Evolutionary conservation across 306 rosid genomes (phyloP), one percentile per base, ranked within the genome.

Genomic region (Sesbania bispinosa): DNA sequence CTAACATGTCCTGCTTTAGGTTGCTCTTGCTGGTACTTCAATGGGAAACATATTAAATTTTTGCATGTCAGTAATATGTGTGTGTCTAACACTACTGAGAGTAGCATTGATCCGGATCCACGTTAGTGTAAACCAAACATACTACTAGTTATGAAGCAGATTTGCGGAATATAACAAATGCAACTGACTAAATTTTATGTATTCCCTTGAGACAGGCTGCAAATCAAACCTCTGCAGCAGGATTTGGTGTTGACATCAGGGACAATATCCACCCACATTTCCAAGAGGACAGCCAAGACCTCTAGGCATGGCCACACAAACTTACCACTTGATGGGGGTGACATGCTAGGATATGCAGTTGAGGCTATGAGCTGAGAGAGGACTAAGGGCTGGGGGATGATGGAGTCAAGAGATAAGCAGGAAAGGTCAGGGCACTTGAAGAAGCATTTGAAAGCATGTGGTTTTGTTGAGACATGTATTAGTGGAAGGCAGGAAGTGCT

Each of bases 361-460:
- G 81, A 80, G 77, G 87, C 82, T 85, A 5, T 82, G 91, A 70
- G 95, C 88, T 5, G 96, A 85, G 83, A 87, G 87, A 60, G 92
- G 85, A 14, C 87, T 84, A 19, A 81, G 85, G 78, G 96, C 98
- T 27, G 97, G 96, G 36, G 97, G 98, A 59, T 93, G 98, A 59
- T 93, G 96, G 97, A 88, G 87, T 73, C 21, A 23, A 46, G 90
- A 89, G 63, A 74, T 89, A 10, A 85, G 95, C 82, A 84, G 81
- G 91, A 94, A 80, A 80, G n/a, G n/a, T n/a, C n/a, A 81, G 95
- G 66, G 92, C 95, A 47, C 74, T 89, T 72, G 96, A 94, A 72
- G 97, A 94, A 88, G 96, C 98, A 20, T 87, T 94, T 78, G 88
- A 85, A 78, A 94, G 98, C 89, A 72, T 94, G 50, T 94, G 96